Evolutionary conservation across 2,329 filamentous ascomycete species (phyloP), one percentile per base, ranked within the genome.

Genomic region (Aspergillus sp.): DNA sequence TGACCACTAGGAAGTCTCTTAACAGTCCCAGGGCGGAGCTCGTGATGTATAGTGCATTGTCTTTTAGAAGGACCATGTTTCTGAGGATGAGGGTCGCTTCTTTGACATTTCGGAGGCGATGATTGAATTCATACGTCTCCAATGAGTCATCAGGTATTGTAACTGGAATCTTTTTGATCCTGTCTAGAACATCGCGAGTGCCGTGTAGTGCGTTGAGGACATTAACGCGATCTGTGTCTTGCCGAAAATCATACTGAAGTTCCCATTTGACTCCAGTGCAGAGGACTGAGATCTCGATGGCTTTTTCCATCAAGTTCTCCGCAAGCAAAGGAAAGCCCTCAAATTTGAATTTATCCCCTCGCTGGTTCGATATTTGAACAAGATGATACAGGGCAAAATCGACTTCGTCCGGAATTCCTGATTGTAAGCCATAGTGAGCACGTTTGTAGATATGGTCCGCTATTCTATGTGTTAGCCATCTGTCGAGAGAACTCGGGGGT

Each of bases 261-360:
- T 86, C 84, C 91, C 91, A 98, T 57, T 88, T 83, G 21, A 96
- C 83, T 52, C 95, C 83, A 70, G 92, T 95, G 75, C 93, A 96
- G 12, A 96, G 77, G 47, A 82, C 83, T 56, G 89, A 89, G 41
- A 96, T 83, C 61, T 93, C 86, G 50, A 97, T 80, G 2, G 90
- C 87, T 70, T 96, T 96, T 60, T 92, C 89, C 55, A 96, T 86
- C 9, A 99, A 82, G 3, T 90, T 90, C 73, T 98, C 95, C 0
- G 91, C 91, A 27, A 99, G 82, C 9, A 91, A 88, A 1, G 90
- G 89, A 66, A 97, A 98, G 5, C 91, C 90, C 66, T 96, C 92
- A 64, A 98, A 97, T 60, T 91, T 90, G 76, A 96, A 97, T 74
- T 96, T 96, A 72, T 98, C 95, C 46, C 93, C 93, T 44, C 93